Evolutionary conservation across 805 yeast genomes (phyloP).

Genomic region (Zygosaccharomyces lentus): DNA sequence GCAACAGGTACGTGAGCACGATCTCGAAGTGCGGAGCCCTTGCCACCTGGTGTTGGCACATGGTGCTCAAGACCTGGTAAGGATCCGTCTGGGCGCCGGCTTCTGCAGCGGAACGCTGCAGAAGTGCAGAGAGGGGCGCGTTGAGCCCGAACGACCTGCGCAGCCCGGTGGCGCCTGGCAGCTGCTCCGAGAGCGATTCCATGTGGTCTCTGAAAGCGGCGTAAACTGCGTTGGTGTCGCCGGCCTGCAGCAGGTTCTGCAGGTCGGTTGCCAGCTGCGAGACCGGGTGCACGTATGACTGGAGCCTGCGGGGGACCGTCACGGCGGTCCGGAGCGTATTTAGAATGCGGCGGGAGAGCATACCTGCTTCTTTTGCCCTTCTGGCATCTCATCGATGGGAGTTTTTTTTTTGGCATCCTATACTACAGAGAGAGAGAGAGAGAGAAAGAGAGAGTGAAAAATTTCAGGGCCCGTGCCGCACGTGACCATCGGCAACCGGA

Average conservation of each 20-base stretch:
- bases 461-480: no score
- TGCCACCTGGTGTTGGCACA: slow-evolving; percentile 27
- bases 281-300: slow-evolving; percentile 16
- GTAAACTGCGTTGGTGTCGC: slow-evolving; percentile 11
- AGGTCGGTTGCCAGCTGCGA: slow-evolving; percentile 16
- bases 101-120: slow-evolving; percentile 16
- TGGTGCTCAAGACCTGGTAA: slow-evolving; percentile 24
- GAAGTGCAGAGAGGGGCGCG: slow-evolving; percentile 15
- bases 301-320: background rate
- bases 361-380: background rate
- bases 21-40: slow-evolving; percentile 29
- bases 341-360: background rate
- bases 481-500: no score
- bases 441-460: no score
- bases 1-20: slow-evolving; percentile 23
- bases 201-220: slow-evolving; percentile 14
- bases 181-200: slow-evolving; percentile 12
- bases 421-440: no score
- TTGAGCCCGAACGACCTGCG: slow-evolving; percentile 23
- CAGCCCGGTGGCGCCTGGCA: slow-evolving; percentile 12
- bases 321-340: background rate
- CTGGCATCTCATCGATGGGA: no score
- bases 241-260: slow-evolving; percentile 8
- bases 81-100: slow-evolving; percentile 21
- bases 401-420: no score